phyloP scores from a whole-genome alignment of 805 yeast genomes.

The Starmera pachycereana region DNA sequence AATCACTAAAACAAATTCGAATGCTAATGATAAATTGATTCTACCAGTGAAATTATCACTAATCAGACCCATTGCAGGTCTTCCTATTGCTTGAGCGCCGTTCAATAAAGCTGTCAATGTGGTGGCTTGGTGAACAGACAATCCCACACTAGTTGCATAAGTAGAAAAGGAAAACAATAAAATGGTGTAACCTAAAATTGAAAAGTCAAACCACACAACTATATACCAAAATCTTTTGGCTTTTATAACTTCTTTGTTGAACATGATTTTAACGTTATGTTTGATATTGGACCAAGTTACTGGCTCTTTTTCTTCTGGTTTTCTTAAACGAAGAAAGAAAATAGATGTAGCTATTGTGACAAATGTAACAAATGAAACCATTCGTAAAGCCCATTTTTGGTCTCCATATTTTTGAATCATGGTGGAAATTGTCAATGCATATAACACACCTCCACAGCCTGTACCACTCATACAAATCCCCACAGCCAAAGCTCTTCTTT shows the following conservation, averaged over 20 bases:
- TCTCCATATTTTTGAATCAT: slow-evolving; percentile 31
- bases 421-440: slow-evolving; percentile 31
- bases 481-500: slow-evolving; percentile 44
- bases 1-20: slow-evolving; percentile 25
- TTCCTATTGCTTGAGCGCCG: slow-evolving; percentile 37
- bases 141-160: slow-evolving; percentile 38
- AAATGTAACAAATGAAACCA: slow-evolving; percentile 31
- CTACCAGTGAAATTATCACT: slow-evolving; percentile 37
- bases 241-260: slow-evolving; percentile 20
- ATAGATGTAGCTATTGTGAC: slow-evolving; percentile 28
- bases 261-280: slow-evolving; percentile 22
- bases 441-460: slow-evolving; percentile 41
- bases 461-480: slow-evolving; percentile 41
- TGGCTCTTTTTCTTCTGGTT: slow-evolving; percentile 13
- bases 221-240: slow-evolving; percentile 22
- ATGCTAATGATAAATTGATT: slow-evolving; percentile 29
- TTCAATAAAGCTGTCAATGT: slow-evolving; percentile 35
- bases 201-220: slow-evolving; percentile 27
- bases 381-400: slow-evolving; percentile 38
- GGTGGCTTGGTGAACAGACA: slow-evolving; percentile 33
- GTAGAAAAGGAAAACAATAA: slow-evolving; percentile 36
- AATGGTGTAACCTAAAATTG: slow-evolving; percentile 31
- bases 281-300: slow-evolving; percentile 3
- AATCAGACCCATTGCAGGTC: slow-evolving; percentile 36
- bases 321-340: slow-evolving; percentile 33